phyloP scores from a whole-genome alignment of 2,329 filamentous ascomycete genomes.

The Niveomyces coronatus region DNA sequence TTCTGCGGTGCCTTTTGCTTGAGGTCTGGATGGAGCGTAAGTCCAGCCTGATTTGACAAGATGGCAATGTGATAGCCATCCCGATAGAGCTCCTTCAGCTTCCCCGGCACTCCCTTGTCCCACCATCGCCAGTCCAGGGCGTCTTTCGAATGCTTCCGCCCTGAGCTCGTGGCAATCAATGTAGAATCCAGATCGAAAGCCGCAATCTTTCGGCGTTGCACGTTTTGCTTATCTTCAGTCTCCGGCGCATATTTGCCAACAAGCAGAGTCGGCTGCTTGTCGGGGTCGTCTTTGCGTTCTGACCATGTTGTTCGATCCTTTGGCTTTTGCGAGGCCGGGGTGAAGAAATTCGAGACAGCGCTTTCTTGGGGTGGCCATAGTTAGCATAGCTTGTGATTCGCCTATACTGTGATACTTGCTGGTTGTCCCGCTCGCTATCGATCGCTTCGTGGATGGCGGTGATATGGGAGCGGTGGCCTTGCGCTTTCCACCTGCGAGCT shows the following conservation, averaged over 20 bases:
- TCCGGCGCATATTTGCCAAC: constrained; percentile 59
- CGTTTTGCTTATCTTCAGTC: constrained; percentile 17
- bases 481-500: constrained; percentile 19
- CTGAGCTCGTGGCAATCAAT: constrained; percentile 68
- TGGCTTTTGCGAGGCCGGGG: constrained; percentile 71
- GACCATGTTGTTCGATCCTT: constrained; percentile 66
- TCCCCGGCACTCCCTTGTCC: constrained; percentile 58
- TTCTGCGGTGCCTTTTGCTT: constrained; percentile 56
- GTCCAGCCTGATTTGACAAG: constrained; percentile 79
- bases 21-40: constrained; percentile 63
- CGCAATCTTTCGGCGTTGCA: constrained; percentile 49
- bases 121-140: constrained; percentile 92
- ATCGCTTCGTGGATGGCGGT: constrained; percentile 43
- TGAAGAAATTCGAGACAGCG: constrained; percentile 79
- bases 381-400: constrained; percentile 10
- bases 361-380: constrained; percentile 35
- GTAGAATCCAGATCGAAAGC: constrained; percentile 81
- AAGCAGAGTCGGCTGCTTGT: constrained; percentile 50
- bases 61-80: constrained; percentile 70
- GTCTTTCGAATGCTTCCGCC: constrained; percentile 63
- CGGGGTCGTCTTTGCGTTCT: constrained; percentile 45
- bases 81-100: constrained; percentile 55
- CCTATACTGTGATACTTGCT: constrained; percentile 24
- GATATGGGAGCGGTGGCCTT: constrained; percentile 36
- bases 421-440: constrained; percentile 40